Percentiles rank a stretch among this genome's conserved stretches.
phyloP scores from a whole-genome alignment of 352 stramenopile species.

The Phytophthora europaea region DNA sequence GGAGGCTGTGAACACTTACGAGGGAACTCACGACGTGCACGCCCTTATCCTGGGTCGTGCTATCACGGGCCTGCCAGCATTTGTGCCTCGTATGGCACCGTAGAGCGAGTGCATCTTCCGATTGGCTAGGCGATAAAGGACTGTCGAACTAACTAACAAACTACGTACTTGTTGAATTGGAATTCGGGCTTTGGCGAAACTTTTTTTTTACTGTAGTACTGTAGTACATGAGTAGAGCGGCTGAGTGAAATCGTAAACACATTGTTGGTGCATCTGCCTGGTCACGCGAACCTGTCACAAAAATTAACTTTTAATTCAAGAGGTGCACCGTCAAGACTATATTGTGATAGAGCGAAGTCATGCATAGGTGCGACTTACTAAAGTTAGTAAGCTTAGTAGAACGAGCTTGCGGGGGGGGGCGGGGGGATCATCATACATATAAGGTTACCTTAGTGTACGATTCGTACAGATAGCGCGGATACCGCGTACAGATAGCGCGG shows the following conservation, averaged over 20 bases:
- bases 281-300: background rate
- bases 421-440: too few species aligned
- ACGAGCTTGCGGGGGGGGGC: too few species aligned
- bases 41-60: constrained; percentile 97
- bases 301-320: background rate
- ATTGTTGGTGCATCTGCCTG: background rate
- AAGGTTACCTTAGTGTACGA: too few species aligned
- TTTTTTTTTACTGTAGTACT: too few species aligned
- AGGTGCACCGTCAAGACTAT: background rate
- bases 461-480: too few species aligned
- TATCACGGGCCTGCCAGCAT: constrained; percentile 96
- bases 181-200: too few species aligned
- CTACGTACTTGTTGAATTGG: background rate
- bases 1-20: constrained; percentile 99
- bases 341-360: too few species aligned
- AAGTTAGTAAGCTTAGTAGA: too few species aligned
- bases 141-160: background rate
- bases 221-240: too few species aligned
- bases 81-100: constrained; percentile 90
- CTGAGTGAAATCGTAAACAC: background rate
- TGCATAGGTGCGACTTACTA: too few species aligned
- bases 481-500: too few species aligned
- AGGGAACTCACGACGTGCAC: constrained; percentile 99
- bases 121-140: background rate
- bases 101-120: constrained; percentile 37